Evolutionary conservation across 495 filamentous ascomycete genomes (phyloP).

Genomic region (Penicillium canariense): DNA sequence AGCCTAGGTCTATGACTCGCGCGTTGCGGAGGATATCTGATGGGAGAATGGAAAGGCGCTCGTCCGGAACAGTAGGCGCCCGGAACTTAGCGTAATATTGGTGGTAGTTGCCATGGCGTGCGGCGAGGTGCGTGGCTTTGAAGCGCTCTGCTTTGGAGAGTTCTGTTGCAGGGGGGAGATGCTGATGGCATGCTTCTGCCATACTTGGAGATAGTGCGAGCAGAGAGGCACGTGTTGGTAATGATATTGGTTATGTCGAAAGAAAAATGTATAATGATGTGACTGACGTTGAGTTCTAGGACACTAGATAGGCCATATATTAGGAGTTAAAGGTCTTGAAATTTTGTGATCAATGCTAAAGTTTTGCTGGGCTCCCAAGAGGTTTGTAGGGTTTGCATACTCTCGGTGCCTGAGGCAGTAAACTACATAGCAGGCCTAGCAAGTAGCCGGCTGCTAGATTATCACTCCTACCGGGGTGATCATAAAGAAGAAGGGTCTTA

Average conservation of each 20-base stretch:
- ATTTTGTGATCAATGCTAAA: constrained; percentile 15
- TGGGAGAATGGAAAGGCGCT: constrained; percentile 30
- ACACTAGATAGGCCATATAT: constrained; percentile 14
- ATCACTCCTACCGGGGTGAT: constrained; percentile 9
- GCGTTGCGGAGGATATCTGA: constrained; percentile 28
- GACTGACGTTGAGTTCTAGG: constrained; percentile 8
- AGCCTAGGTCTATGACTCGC: constrained; percentile 30
- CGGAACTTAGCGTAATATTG: constrained; percentile 34
- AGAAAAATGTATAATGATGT: constrained; percentile 11
- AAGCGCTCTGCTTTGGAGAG: constrained; percentile 30
- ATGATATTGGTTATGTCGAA: constrained; percentile 16
- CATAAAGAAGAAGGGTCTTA: background rate
- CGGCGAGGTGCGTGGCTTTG: constrained; percentile 32
- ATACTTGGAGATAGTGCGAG: constrained; percentile 19
- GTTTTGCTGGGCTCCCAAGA: constrained; percentile 7
- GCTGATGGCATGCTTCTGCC: constrained; percentile 22
- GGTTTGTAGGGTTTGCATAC: constrained; percentile 24
- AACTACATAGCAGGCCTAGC: background rate
- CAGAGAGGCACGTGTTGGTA: constrained; percentile 8
- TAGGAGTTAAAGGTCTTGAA: constrained; percentile 15
- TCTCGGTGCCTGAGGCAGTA: constrained; percentile 17
- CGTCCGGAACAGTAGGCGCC: constrained; percentile 27
- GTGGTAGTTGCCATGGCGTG: constrained; percentile 32
- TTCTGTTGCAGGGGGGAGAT: constrained; percentile 16
- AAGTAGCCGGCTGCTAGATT: constrained; percentile 1